Base-by-base conservation (phyloP, 805 yeast genomes). In the Isabelozyma gotoi region DNA sequence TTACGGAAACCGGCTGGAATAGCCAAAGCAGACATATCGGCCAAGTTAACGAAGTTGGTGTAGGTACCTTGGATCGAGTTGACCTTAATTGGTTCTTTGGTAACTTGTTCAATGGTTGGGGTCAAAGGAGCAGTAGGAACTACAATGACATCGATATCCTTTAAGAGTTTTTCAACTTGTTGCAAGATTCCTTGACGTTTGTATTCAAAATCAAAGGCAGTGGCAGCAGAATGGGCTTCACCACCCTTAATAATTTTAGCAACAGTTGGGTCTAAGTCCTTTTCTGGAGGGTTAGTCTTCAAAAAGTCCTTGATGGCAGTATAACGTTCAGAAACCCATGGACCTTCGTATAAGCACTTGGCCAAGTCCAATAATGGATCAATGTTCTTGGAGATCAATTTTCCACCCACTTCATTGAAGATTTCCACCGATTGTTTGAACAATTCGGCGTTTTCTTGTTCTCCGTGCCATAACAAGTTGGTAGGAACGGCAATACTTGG, bases 241-340 rank as follows among this genome's bases (percentile, higher is more conserved):
- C 97, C 98, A 41, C 88, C 81, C 54, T 76, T 76, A 51, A 94
- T 84, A 59, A 92, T 89, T 19, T 75, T 66, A 33, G 75, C 62
- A 18, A 94, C 98, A 5, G 89, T 87, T 40, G 96, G 95, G 63
- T 92, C 97, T 54, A 92, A 70, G 39, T 85, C 76, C 27, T 77
- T 74, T 35, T 63, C 72, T 24, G 94, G 88, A 15, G 94, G 90
- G 57, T 82, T 77, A 6, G 85, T 73, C 20, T 79, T 79, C 44
- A 88, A 74, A 52, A 85, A 86, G 34, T 85, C 88, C 53, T 80
- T 78, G 31, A 82, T 79, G 19, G 97, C 97, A 49, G 88, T 82
- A 68, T 82, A 90, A 54, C 99, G 80, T 70, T 92, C 99, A 18
- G 95, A 88, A 8, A 92, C 98, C 99, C 99, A 92, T n/a, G 98